Evolutionary conservation across 2,329 filamentous ascomycete genomes (phyloP), one percentile per base, ranked within the genome.

Genomic region (Talaromyces sp.): DNA sequence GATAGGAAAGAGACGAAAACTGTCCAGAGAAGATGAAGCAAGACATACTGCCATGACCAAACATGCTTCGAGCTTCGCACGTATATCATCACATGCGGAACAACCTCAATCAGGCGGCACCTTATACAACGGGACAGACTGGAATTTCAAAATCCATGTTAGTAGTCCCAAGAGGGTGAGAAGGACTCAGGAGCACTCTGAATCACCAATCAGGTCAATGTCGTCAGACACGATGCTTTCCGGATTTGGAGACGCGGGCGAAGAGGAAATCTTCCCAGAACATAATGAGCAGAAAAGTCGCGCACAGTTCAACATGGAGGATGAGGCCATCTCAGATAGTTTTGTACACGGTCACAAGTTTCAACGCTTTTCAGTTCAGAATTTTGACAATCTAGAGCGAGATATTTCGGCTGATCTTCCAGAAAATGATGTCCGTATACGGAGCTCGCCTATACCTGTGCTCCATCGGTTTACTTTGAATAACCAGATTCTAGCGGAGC

Each of bases 1-100:
- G 19, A 75, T 79, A 66, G 77, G 75, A 10, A 78, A 76, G 67
- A 70, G 77, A 63, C 70, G 77, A 47, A 75, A 67, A 65, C 59
- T 79, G 56, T 76, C 74, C 29, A 70, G 73, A 19, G 67, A 66
- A 7, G 77, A 79, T 58, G 69, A 69, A 34, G 67, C 66, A 40
- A 72, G 75, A 40, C 59, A 74, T 36, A 64, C 69, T n/a, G 38
- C 62, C 51, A 60, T 56, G 31, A 65, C 27, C 13, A 67, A 59
- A 34, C 59, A 45, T 19, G 29, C 27, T 45, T 36, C 61, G 31
- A n/a, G 64, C 56, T 40, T 63, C 45, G 19, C 51, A 17, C 38
- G 62, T 60, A 43, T 67, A 64, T 47, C 34, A 17, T 29, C 43
- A 51, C 6, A 47, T 17, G 45, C 8, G 19, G 19, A 31, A 25